A percentile compares a stretch with the other conserved stretches of the same genome.
These are phyloP conservation scores for Cercis canadensis DNA, from an alignment of 306 rosid genomes.

Conservation along the genomic window DNA sequence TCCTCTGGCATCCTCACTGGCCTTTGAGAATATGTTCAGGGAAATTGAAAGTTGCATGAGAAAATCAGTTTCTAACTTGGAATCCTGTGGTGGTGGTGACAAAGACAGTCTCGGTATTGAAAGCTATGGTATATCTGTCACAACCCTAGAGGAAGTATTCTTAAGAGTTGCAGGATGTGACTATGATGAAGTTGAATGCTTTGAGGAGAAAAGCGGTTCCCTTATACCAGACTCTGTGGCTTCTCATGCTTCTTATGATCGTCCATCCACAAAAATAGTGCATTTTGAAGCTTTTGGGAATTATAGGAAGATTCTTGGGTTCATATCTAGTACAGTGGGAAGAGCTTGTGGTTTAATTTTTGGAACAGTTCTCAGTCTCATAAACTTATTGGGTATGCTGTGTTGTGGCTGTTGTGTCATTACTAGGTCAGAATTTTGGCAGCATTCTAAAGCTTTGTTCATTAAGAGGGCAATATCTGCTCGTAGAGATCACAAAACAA, in stretches of 20 bases:
- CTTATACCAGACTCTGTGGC: slow-evolving; percentile 46
- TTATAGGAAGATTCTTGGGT: slow-evolving; percentile 59
- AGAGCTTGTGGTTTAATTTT: slow-evolving; percentile 67
- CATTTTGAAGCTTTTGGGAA: slow-evolving; percentile 54
- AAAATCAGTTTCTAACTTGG: slow-evolving; percentile 47
- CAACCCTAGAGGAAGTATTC: slow-evolving; percentile 98
- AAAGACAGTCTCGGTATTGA: slow-evolving; percentile 75
- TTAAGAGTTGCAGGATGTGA: slow-evolving; percentile 92
- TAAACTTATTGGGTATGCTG: slow-evolving; percentile 59
- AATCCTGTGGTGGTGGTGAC: slow-evolving; percentile 44
- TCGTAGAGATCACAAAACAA: slow-evolving; percentile 87
- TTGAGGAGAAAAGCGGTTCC: slow-evolving; percentile 49
- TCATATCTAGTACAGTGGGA: slow-evolving; percentile 61
- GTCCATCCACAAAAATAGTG: slow-evolving; percentile 43
- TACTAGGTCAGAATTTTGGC: slow-evolving; percentile 84
- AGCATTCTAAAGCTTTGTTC: slow-evolving; percentile 81
- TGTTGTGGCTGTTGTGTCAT: slow-evolving; percentile 79
- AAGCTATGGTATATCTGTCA: slow-evolving; percentile 96
- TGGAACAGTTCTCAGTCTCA: slow-evolving; percentile 55
- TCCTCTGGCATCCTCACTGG: slow-evolving; percentile 86
- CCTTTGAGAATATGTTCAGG: slow-evolving; percentile 88
- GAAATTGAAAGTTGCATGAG: slow-evolving; percentile 92
- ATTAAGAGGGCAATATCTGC: slow-evolving; percentile 90
- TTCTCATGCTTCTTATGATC: slow-evolving; percentile 58
- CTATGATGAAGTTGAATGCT: slow-evolving; percentile 62